Evolutionary conservation across 441 rosid species (phyloP).

Genomic region (Jatropha multifida): DNA sequence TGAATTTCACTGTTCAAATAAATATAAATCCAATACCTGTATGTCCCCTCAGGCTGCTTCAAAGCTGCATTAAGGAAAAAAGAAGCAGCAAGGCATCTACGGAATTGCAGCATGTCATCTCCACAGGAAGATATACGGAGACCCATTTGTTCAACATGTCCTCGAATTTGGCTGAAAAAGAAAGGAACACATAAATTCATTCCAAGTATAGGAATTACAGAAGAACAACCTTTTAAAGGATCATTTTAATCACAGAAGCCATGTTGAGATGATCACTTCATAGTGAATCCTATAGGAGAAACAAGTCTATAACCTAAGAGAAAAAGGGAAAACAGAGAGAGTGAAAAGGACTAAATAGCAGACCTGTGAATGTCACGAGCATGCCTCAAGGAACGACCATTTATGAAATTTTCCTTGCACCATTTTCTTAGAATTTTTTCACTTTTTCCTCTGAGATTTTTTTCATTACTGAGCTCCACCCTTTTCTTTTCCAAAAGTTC

Average conservation of each 20-base stretch:
- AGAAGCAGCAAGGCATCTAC: conserved; percentile 86
- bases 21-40: conserved; percentile 49
- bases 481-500: conserved; percentile 65
- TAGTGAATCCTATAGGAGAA: neutral
- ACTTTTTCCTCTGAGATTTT: conserved; percentile 35
- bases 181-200: conserved; percentile 21
- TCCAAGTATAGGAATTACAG: neutral
- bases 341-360: neutral
- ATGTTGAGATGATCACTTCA: neutral
- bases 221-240: conserved; percentile 5
- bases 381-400: conserved; percentile 71
- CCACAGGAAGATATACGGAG: conserved; percentile 76
- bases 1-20: conserved; percentile 14
- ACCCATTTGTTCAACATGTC: conserved; percentile 75
- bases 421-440: conserved; percentile 74
- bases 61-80: conserved; percentile 93
- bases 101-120: conserved; percentile 70
- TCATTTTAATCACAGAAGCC: neutral
- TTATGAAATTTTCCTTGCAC: conserved; percentile 85
- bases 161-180: conserved; percentile 71
- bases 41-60: conserved; percentile 82
- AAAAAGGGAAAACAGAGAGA: neutral
- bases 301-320: neutral
- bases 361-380: conserved; percentile 87
- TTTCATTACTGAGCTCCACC: conserved; percentile 38